A percentile compares a stretch with the other conserved stretches of the same genome.
phyloP scores from a whole-genome alignment of 2,329 filamentous ascomycete species.

The Sclerotinia nivalis region DNA sequence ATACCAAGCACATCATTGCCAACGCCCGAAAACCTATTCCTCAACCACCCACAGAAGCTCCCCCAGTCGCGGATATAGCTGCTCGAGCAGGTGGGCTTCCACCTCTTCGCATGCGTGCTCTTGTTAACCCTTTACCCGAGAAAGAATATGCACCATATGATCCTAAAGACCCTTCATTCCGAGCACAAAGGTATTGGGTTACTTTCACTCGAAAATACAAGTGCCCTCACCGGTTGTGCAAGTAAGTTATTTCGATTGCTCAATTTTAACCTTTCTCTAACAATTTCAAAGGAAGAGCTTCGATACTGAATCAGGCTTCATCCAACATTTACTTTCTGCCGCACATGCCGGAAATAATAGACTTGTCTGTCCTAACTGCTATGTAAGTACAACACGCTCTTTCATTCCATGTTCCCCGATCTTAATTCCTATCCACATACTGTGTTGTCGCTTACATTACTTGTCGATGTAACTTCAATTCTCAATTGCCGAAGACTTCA shows the following conservation, averaged over 20 bases:
- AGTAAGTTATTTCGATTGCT: slow-evolving; percentile 29
- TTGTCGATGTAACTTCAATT: neutral
- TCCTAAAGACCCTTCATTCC: slow-evolving; percentile 31
- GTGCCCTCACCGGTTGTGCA: slow-evolving; percentile 36
- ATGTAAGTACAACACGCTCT: neutral
- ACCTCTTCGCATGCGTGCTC: neutral
- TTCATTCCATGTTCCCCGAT: neutral
- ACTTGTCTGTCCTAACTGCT: slow-evolving; percentile 16
- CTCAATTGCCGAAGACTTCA: neutral
- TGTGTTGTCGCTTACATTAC: too few relatives aligned
- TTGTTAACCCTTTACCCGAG: slow-evolving; percentile 18
- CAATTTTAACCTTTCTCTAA: neutral
- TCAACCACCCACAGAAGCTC: neutral
- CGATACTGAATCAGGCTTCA: slow-evolving; percentile 25
- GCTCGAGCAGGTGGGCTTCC: slow-evolving; percentile 1
- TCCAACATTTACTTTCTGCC: slow-evolving; percentile 48
- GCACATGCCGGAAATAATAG: slow-evolving; percentile 43
- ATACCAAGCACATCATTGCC: slow-evolving; percentile 21
- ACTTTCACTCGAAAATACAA: slow-evolving; percentile 32
- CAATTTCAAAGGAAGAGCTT: slow-evolving; percentile 27
- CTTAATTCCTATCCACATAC: too few relatives aligned
- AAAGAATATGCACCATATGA: slow-evolving; percentile 26
- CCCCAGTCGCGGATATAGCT: slow-evolving; percentile 2
- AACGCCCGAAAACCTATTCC: slow-evolving; percentile 20
- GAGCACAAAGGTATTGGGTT: slow-evolving; percentile 29